Evolutionary conservation across 2,329 filamentous ascomycete species (phyloP), one percentile per base, ranked within the genome.

Genomic region (Cercospora nicotianae): DNA sequence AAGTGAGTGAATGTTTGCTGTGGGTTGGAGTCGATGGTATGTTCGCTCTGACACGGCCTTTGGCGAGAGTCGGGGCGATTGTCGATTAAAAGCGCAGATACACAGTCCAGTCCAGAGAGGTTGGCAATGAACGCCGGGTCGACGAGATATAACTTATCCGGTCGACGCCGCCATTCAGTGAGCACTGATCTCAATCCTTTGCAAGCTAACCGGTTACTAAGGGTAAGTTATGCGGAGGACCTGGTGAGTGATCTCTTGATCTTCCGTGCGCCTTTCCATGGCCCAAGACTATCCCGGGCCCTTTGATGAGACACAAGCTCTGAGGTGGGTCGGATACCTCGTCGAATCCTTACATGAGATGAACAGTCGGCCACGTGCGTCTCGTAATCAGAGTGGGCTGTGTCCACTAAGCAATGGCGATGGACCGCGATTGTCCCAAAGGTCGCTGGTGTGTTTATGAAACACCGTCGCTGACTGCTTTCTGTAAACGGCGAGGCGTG

Each of bases 211-310:
- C 18, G 62, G 62, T 30, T 58, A 26, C 60, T 63, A 55, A 63
- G 26, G 16, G 26, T 45, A 58, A 53, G 51, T 53, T 30, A 23
- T 65, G 64, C 64, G 64, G 58, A 65, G 57, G 64, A 61, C 31
- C 64, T 65, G 26, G 64, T 55, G 55, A 61, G 57, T 60, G 64
- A 65, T 65, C 64, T 53, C 36, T 64, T 65, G 64, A 36, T 55
- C 57, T 60, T 42, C 64, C 58, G 26, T 23, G 33, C 63, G 51
- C 51, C 42, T 45, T 30, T 9, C 31, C 48, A 26, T 33, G 45
- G 28, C 51, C 30, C 62, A 42, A 58, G 61, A 31, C 48, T 51
- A 64, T 31, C 28, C 45, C 45, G 60, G 60, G 60, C 26, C 30
- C 45, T 63, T 63, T 63, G 60, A 63, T 63, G 60, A 63, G 60